A percentile compares a stretch with the other conserved stretches of the same genome.
Conservation (phyloP, 352 stramenopile species). For the Thraustotheca clavata region DNA sequence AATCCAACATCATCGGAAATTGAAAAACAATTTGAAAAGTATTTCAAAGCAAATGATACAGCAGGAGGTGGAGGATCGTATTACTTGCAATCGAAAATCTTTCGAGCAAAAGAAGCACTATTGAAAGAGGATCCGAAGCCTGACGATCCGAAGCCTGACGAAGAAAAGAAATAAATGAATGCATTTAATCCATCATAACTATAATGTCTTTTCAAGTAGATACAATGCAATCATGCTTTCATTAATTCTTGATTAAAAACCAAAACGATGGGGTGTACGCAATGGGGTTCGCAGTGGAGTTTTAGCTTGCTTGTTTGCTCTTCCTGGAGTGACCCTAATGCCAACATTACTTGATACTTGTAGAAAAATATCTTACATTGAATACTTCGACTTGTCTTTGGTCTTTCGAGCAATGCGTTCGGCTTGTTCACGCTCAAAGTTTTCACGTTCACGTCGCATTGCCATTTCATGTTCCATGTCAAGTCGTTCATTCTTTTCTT, state of each 20-base stretch:
- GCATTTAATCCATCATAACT: not conserved
- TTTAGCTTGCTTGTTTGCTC: conserved; percentile 30
- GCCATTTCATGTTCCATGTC: conserved; percentile 85
- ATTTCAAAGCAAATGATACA: conserved; percentile 86
- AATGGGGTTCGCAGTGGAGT: conserved; percentile 51
- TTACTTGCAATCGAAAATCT: conserved; percentile 92
- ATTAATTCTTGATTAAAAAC: conserved; percentile 33
- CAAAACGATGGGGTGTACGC: no score
- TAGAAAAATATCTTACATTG: conserved; percentile 7
- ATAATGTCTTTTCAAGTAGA: no score
- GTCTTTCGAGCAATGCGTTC: conserved; percentile 16
- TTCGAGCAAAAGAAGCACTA: conserved; percentile 82
- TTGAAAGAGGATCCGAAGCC: conserved; percentile 12
- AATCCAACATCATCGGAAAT: conserved; percentile 49
- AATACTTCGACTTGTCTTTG: conserved; percentile 23
- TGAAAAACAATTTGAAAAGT: conserved; percentile 78
- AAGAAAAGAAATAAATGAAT: not conserved
- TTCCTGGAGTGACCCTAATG: conserved; percentile 54
- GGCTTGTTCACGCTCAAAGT: conserved; percentile 20
- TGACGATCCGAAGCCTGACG: not conserved
- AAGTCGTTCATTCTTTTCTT: conserved; percentile 56
- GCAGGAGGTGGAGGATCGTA: conserved; percentile 76
- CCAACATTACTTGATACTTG: not conserved
- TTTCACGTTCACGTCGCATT: conserved; percentile 18
- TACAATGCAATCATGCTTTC: not conserved